Evolutionary conservation across 495 filamentous ascomycete genomes (phyloP).

Genomic region (Neurospora sp.): DNA sequence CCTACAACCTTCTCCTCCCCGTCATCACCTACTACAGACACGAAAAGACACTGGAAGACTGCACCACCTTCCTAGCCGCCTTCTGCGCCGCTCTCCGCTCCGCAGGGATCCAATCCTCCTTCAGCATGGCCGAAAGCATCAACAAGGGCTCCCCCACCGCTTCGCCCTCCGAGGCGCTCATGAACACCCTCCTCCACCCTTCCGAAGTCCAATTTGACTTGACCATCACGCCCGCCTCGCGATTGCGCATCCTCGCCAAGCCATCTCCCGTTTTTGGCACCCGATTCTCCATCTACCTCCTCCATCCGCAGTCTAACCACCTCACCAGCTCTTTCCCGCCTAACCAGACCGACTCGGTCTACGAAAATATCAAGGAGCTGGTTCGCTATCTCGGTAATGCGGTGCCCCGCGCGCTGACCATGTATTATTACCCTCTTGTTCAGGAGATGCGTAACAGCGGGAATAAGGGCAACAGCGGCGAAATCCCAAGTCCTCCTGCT

Average conservation of each 20-base stretch:
- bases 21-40: slow-evolving; percentile 57
- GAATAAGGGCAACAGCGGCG: background rate
- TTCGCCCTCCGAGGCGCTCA: slow-evolving; percentile 10
- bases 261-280: slow-evolving; percentile 19
- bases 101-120: slow-evolving; percentile 15
- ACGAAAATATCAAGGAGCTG: slow-evolving; percentile 7
- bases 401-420: slow-evolving; percentile 16
- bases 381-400: slow-evolving; percentile 15
- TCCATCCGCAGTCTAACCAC: slow-evolving; percentile 8
- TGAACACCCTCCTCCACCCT: slow-evolving; percentile 11
- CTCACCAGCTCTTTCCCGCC: background rate
- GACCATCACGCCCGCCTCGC: slow-evolving; percentile 25
- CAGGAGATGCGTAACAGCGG: background rate
- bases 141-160: slow-evolving; percentile 9
- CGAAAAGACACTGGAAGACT: slow-evolving; percentile 27
- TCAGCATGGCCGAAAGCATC: slow-evolving; percentile 17
- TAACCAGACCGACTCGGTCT: slow-evolving; percentile 6
- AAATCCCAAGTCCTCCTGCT: background rate
- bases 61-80: slow-evolving; percentile 6
- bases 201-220: slow-evolving; percentile 26
- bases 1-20: slow-evolving; percentile 55
- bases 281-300: slow-evolving; percentile 22
- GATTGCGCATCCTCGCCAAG: slow-evolving; percentile 22
- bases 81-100: slow-evolving; percentile 12
- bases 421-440: slow-evolving; percentile 4